Percentiles rank a stretch among this genome's conserved stretches.
Evolutionary conservation across 2,329 filamentous ascomycete species (phyloP).

Genomic region (Malbranchea cinnamomea): DNA sequence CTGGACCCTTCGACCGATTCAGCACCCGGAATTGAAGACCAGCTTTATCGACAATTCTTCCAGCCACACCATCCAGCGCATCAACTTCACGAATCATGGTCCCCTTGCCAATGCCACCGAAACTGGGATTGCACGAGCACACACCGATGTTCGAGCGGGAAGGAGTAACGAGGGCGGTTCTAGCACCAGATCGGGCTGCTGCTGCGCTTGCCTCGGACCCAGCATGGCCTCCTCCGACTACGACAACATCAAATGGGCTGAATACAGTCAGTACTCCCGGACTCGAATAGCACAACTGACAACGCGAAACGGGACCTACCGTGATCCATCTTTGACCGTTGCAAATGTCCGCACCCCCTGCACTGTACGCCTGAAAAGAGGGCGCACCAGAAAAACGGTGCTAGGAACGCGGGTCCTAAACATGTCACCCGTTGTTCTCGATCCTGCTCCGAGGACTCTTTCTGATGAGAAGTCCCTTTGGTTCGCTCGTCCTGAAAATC

Average conservation of each 20-base stretch:
- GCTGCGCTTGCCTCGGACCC: constrained; percentile 88
- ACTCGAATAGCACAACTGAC: too few species aligned
- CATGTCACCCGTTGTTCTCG: constrained; percentile 14
- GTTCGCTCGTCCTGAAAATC: not conserved
- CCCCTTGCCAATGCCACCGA: constrained; percentile 96
- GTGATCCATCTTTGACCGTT: constrained; percentile 23
- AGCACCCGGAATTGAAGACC: constrained; percentile 87
- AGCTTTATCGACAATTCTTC: constrained; percentile 79
- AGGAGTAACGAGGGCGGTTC: constrained; percentile 80
- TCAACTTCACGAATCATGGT: constrained; percentile 93
- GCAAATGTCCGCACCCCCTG: constrained; percentile 20
- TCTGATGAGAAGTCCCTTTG: too few species aligned
- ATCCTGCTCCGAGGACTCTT: not conserved
- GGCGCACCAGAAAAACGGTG: constrained; percentile 16
- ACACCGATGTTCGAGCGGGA: constrained; percentile 78
- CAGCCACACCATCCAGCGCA: constrained; percentile 79
- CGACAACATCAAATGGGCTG: constrained; percentile 76
- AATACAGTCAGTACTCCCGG: too few species aligned
- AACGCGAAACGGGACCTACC: constrained; percentile 16
- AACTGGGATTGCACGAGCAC: constrained; percentile 93
- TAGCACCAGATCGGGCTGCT: constrained; percentile 73
- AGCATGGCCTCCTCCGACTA: constrained; percentile 91
- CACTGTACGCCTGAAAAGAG: constrained; percentile 12
- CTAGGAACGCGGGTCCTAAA: constrained; percentile 19
- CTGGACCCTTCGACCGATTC: constrained; percentile 80